These are phyloP conservation scores for Phytopythium vexans DNA, from an alignment of 352 stramenopile species.

Conservation along the genomic window DNA sequence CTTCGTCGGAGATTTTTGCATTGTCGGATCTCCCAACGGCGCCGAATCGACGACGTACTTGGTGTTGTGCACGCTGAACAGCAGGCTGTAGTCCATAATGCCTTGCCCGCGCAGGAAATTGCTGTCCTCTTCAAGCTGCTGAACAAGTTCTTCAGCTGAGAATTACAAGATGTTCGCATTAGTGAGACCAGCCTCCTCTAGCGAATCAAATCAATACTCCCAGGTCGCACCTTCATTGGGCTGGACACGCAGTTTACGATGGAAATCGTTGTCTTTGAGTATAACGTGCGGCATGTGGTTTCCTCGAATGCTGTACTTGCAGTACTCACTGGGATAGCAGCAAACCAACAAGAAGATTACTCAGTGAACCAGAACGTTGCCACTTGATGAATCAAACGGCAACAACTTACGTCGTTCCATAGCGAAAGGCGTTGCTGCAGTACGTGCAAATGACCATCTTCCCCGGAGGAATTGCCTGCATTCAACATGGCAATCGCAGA, in stretches of 20 bases:
- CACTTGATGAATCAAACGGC: no score
- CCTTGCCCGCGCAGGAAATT: conserved; percentile 72
- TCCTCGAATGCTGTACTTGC: conserved; percentile 76
- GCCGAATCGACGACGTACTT: conserved; percentile 82
- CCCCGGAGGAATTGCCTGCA: conserved; percentile 65
- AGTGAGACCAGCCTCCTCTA: conserved; percentile 1
- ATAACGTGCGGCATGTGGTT: conserved; percentile 76
- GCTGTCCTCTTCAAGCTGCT: conserved; percentile 67
- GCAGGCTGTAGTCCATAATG: conserved; percentile 89
- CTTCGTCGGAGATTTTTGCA: conserved; percentile 56
- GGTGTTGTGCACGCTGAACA: conserved; percentile 83
- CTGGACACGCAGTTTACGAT: conserved; percentile 73
- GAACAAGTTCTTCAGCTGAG: conserved; percentile 50
- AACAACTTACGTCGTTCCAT: conserved; percentile 44
- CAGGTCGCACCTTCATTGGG: conserved; percentile 35
- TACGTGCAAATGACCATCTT: conserved; percentile 86
- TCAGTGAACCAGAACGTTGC: no score
- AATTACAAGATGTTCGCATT: conserved; percentile 2
- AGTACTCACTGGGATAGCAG: conserved; percentile 37
- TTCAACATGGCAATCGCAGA: background rate
- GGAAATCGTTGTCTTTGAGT: conserved; percentile 87
- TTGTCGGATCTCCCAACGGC: conserved; percentile 24
- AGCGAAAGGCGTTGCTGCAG: conserved; percentile 78
- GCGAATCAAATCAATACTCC: background rate
- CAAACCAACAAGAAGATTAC: conserved; percentile 1